Percentiles rank a stretch among this genome's conserved stretches.
These are phyloP conservation scores for Epichloe glyceriae DNA, from an alignment of 2,329 filamentous ascomycete genomes.

Conservation along the genomic window DNA sequence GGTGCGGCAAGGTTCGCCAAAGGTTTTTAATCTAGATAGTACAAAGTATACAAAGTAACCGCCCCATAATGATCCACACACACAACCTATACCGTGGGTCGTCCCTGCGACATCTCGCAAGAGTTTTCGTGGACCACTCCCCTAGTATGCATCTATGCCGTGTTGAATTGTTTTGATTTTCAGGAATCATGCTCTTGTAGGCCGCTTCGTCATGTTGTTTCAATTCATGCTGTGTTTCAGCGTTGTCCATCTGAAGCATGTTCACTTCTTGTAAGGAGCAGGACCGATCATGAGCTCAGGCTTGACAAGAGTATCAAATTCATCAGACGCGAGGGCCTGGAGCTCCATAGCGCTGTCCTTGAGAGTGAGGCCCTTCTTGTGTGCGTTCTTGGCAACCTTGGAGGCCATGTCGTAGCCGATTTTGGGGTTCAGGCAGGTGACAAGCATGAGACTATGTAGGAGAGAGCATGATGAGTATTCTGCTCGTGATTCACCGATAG, in stretches of 20 bases:
- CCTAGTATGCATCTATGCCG: no score
- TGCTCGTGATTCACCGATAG: not conserved
- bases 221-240: not conserved
- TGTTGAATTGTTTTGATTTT: not conserved
- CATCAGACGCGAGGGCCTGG: slow-evolving; percentile 72
- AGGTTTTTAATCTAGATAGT: no score
- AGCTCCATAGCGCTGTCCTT: slow-evolving; percentile 93
- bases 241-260: not conserved
- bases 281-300: slow-evolving; percentile 94
- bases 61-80: no score
- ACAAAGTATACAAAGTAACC: no score
- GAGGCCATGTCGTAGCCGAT: slow-evolving; percentile 96
- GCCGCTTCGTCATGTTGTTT: not conserved
- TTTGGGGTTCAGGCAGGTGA: slow-evolving; percentile 93
- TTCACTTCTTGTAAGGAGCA: slow-evolving; percentile 39
- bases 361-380: slow-evolving; percentile 92
- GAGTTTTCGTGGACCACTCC: no score
- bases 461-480: slow-evolving; percentile 1
- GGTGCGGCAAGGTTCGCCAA: no score
- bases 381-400: slow-evolving; percentile 96
- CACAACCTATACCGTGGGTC: no score
- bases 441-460: slow-evolving; percentile 70
- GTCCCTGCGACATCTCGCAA: no score
- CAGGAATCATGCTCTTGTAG: not conserved
- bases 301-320: slow-evolving; percentile 80